These are phyloP conservation scores for Astraeus odoratus DNA, from an alignment of 768 basidiomycete species.

Conservation along the genomic window DNA sequence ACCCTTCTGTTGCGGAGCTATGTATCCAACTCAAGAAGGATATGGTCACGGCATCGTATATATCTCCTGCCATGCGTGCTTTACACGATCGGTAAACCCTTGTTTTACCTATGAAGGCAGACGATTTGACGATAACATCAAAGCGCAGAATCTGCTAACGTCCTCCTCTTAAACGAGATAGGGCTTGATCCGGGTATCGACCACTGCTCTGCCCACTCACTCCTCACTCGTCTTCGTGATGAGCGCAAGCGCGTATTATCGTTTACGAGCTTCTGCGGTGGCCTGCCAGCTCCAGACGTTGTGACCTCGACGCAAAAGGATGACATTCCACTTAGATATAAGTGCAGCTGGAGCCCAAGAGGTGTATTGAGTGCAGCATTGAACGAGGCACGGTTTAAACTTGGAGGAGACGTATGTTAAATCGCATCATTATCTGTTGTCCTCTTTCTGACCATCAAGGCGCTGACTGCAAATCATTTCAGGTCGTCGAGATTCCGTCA, in stretches of 20 bases:
- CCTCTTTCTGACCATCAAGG: no score
- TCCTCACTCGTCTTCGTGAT: constrained; percentile 46
- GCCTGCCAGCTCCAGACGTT: constrained; percentile 71
- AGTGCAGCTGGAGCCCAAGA: constrained; percentile 89
- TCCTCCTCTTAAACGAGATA: constrained; percentile 84
- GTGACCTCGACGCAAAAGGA: constrained; percentile 24
- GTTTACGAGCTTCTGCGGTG: constrained; percentile 91
- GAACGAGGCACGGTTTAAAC: constrained; percentile 62
- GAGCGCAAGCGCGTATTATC: constrained; percentile 54
- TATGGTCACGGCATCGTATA: constrained; percentile 88
- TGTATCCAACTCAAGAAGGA: constrained; percentile 69
- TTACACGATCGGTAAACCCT: constrained; percentile 51
- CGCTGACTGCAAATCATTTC: constrained; percentile 1
- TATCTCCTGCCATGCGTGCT: constrained; percentile 66
- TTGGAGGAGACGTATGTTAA: constrained; percentile 46
- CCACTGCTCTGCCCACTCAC: constrained; percentile 76
- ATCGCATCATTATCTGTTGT: not conserved
- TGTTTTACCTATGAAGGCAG: not conserved
- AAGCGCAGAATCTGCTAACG: constrained; percentile 55
- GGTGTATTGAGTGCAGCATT: constrained; percentile 79
- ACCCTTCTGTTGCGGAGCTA: constrained; percentile 59
- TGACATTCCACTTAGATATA: constrained; percentile 74
- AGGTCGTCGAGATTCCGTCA: constrained; percentile 47
- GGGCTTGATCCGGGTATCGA: constrained; percentile 88
- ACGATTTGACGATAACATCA: not conserved